Evolutionary conservation across 2,329 filamentous ascomycete species (phyloP), one percentile per base, ranked within the genome.

Genomic region (Coleophoma crateriformis): DNA sequence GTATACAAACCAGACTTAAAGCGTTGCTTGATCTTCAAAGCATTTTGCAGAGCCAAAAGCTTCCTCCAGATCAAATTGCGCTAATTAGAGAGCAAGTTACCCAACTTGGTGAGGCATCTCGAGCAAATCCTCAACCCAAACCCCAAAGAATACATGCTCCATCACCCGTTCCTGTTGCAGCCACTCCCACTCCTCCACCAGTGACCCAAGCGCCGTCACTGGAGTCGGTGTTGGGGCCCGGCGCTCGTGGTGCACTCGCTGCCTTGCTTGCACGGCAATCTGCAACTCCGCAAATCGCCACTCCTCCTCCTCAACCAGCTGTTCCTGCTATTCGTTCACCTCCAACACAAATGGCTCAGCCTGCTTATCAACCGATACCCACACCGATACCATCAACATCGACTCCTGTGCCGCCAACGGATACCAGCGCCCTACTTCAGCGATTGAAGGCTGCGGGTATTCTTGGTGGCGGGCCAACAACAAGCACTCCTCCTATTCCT

Each of bases 11-110:
- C 64, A 88, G 87, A 70, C 74, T 96, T 64, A 88, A 89, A 71
- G 90, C 90, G 55, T 80, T 96, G 60, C 74, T 91, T 69, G 88
- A 94, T 68, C 79, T 97, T 56, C 89, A 95, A 72, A 82, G 78
- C 58, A 81, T 92, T 58, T 74, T 96, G 64, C 83, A 88, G 67
- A 85, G 78, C 59, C 87, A 90, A 68, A 84, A 85, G 64, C 76
- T 96, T 66, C 85, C 85, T 52, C 82, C 84, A 61, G 85, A 91
- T 63, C 88, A 95, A 72, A 78, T 96, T 65, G 83, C 87, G 69
- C 81, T 87, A 67, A 87, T 96, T 69, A 88, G 86, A 69, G 84
- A 86, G 66, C 89, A 94, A 78, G 84, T 96, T 68, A 83, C 86
- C 67, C 82, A 84, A 68, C 79, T 96, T 67, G 62, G 63, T 54